These are phyloP conservation scores for Didymella pinodella DNA, from an alignment of 2,329 filamentous ascomycete species.

Conservation along the genomic window DNA sequence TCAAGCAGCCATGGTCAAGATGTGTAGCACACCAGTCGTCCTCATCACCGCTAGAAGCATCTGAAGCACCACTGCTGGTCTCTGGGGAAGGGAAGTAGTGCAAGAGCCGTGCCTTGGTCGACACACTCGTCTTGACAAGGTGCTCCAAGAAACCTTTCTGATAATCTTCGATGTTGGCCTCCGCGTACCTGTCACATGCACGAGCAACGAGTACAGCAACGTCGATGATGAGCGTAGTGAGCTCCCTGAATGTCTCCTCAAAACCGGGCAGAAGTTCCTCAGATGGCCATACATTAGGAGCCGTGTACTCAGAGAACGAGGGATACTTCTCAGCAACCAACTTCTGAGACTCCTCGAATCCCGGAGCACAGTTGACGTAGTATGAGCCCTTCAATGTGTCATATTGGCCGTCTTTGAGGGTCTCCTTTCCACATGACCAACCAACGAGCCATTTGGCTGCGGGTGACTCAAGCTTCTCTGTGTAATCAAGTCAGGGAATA, in stretches of 20 bases:
- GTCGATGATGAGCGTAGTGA: constrained; percentile 88
- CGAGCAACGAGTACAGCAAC: constrained; percentile 85
- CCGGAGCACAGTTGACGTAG: constrained; percentile 77
- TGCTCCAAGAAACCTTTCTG: constrained; percentile 80
- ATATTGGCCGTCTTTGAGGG: constrained; percentile 76
- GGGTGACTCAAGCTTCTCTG: constrained; percentile 58
- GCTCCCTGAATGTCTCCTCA: constrained; percentile 71
- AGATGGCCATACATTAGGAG: constrained; percentile 87
- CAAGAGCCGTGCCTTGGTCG: constrained; percentile 87
- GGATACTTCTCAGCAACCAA: constrained; percentile 59
- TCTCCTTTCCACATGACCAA: constrained; percentile 85
- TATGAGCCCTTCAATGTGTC: constrained; percentile 85
- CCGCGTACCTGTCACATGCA: constrained; percentile 88
- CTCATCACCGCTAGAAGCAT: constrained; percentile 57
- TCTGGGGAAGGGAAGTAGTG: constrained; percentile 80
- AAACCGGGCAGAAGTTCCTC: constrained; percentile 77
- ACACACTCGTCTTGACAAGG: constrained; percentile 84
- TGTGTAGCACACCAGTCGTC: constrained; percentile 96
- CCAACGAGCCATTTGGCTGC: constrained; percentile 68
- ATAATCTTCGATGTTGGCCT: constrained; percentile 79
- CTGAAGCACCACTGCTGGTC: constrained; percentile 27
- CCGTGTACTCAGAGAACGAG: constrained; percentile 86
- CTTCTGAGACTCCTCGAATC: constrained; percentile 69
- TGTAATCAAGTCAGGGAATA: constrained; percentile 9
- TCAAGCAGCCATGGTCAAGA: constrained; percentile 91